Evolutionary conservation across 2,329 filamentous ascomycete species (phyloP).

Genomic region (Cladosporium sp.): DNA sequence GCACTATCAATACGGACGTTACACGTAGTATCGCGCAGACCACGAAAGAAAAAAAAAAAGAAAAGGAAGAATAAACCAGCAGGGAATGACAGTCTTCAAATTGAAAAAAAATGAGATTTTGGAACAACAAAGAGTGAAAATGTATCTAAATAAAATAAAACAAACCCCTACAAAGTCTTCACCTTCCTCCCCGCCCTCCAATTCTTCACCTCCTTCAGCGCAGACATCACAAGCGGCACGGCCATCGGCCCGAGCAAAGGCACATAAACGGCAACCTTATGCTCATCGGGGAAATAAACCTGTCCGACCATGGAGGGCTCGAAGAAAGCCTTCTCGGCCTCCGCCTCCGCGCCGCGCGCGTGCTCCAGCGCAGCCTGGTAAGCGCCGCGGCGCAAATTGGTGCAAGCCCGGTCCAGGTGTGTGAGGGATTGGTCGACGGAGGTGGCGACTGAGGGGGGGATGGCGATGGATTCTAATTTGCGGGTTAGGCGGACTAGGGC

Average conservation of each 20-base stretch:
- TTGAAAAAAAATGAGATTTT: too few relatives aligned
- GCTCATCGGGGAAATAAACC: constrained; percentile 97
- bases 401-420: constrained; percentile 73
- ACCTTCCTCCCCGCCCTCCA: constrained; percentile 30
- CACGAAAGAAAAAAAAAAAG: too few relatives aligned
- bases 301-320: constrained; percentile 99
- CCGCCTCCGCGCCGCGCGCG: constrained; percentile 77
- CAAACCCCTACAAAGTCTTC: constrained; percentile 6
- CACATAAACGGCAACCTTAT: constrained; percentile 94
- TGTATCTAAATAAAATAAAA: not conserved
- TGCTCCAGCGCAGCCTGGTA: constrained; percentile 68
- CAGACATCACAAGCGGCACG: constrained; percentile 79
- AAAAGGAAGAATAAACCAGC: too few relatives aligned
- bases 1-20: too few relatives aligned
- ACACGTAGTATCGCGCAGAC: too few relatives aligned
- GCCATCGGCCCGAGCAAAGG: constrained; percentile 85
- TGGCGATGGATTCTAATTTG: constrained; percentile 83
- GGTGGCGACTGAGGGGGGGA: constrained; percentile 78
- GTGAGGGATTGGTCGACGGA: constrained; percentile 75
- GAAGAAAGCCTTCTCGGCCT: constrained; percentile 92
- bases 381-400: constrained; percentile 57
- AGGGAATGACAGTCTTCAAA: too few relatives aligned
- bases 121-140: too few relatives aligned
- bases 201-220: constrained; percentile 68
- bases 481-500: constrained; percentile 80